Conservation (phyloP, 768 basidiomycete species). For the Termitomyces sp. region DNA sequence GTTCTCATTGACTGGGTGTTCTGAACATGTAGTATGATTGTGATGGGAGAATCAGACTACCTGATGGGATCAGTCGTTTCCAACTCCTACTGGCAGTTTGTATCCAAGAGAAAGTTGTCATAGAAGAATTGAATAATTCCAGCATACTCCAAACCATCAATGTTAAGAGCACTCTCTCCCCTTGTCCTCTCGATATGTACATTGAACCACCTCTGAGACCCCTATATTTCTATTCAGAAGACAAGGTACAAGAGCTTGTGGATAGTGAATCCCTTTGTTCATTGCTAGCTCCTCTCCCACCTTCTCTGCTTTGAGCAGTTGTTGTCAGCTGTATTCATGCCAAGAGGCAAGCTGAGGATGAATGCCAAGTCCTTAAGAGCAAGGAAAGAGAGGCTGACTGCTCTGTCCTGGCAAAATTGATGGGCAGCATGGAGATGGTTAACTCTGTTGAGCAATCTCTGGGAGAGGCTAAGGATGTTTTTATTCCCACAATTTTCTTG, state of each 20-base stretch:
- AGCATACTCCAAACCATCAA: background rate
- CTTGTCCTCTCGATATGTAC: background rate
- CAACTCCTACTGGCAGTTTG: background rate
- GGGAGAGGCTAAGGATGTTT: background rate
- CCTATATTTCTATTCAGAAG: background rate
- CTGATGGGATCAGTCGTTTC: background rate
- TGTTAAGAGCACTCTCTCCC: background rate
- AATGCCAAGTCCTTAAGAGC: too few relatives aligned
- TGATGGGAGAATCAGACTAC: background rate
- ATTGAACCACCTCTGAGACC: background rate
- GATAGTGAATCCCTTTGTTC: background rate
- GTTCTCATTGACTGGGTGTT: too few relatives aligned
- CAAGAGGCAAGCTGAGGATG: too few relatives aligned
- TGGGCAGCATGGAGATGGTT: background rate
- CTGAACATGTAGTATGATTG: too few relatives aligned
- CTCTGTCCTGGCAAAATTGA: background rate
- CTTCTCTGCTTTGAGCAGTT: background rate
- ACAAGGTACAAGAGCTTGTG: background rate
- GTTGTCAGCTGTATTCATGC: background rate
- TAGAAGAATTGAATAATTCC: background rate
- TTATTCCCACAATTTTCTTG: background rate
- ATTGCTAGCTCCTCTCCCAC: background rate
- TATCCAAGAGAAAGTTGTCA: background rate
- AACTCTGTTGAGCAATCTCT: background rate
- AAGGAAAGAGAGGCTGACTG: background rate